phyloP scores from a whole-genome alignment of 805 yeast genomes.

The Cyberlindnera meyerae region DNA sequence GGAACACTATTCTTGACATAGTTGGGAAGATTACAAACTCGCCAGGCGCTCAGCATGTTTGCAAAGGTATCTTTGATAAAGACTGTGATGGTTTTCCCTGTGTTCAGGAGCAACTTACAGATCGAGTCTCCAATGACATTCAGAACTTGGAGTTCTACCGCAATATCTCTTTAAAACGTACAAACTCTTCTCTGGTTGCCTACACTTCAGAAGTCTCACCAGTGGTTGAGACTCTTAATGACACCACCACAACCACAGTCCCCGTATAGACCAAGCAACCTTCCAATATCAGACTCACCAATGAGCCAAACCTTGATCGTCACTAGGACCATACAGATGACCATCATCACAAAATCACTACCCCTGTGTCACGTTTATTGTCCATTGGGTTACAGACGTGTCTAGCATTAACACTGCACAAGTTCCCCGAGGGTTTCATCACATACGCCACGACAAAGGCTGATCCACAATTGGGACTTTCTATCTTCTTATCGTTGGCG shows the following conservation, averaged over 20 bases:
- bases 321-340: constrained; percentile 33
- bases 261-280: constrained; percentile 1
- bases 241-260: background rate
- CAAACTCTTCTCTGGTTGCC: constrained; percentile 20
- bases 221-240: background rate
- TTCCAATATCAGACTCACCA: constrained; percentile 17
- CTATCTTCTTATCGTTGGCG: constrained; percentile 78
- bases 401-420: constrained; percentile 81
- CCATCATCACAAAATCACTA: constrained; percentile 77
- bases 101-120: constrained; percentile 13
- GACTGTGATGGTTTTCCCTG: constrained; percentile 21
- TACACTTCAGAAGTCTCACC: constrained; percentile 13
- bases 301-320: constrained; percentile 23
- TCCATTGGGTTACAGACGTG: constrained; percentile 90
- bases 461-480: constrained; percentile 65
- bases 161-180: constrained; percentile 7
- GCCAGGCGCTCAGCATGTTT: constrained; percentile 3
- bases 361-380: constrained; percentile 72
- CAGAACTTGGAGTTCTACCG: constrained; percentile 25
- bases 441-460: constrained; percentile 72
- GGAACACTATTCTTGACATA: constrained; percentile 12
- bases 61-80: constrained; percentile 21
- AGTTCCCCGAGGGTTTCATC: constrained; percentile 92
- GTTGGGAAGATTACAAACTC: constrained; percentile 11
- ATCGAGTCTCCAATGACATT: constrained; percentile 23